Evolutionary conservation across 2,329 filamentous ascomycete species (phyloP), one percentile per base, ranked within the genome.

Genomic region (Penicillium vulpinum): DNA sequence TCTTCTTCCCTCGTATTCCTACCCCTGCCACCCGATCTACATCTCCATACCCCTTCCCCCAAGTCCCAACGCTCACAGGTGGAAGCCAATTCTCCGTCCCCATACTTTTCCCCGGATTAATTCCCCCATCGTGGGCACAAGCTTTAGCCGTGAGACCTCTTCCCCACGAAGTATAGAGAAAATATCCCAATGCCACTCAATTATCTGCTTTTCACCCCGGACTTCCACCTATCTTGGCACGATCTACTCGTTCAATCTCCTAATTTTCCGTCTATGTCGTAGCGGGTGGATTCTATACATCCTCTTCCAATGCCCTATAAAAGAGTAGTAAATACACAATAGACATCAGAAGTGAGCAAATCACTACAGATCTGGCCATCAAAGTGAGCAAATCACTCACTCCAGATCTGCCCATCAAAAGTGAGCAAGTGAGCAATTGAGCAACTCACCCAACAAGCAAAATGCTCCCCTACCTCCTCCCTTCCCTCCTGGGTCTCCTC

Each of bases 1-100:
- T 26, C 21, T 24, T 24, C 7, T 5, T 2, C 5, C 16, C 8
- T 11, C 28, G 22, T 2, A 18, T 29, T 18, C 16, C 8, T 18
- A n/a, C 26, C 45, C 41, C 6, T 48, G 16, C 4, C 28, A n/a
- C 35, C 10, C 28, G 36, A 18, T 7, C 45, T 31, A 33, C 9
- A 15, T 47, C 29, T 29, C 15, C 24, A 35, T 10, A 4, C 9
- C 5, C 3, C 11, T 3, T 36, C 2, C 18, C 21, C 18, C n/a
- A 16, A 11, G 9, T 28, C 31, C 60, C 13, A n/a, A n/a, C 24
- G 22, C 57, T 64, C 5, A 68, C 56, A 67, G 66, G 66, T 67
- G 66, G 65, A 68, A 63, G 60, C 29, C 26, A 60, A 62, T 66
- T 63, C 40, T 63, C 62, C 62, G 57, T 56, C 36, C 24, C 22